Evolutionary conservation across 176 grass and related monocot genomes (phyloP).

Genomic region (Aechmea fasciata): DNA sequence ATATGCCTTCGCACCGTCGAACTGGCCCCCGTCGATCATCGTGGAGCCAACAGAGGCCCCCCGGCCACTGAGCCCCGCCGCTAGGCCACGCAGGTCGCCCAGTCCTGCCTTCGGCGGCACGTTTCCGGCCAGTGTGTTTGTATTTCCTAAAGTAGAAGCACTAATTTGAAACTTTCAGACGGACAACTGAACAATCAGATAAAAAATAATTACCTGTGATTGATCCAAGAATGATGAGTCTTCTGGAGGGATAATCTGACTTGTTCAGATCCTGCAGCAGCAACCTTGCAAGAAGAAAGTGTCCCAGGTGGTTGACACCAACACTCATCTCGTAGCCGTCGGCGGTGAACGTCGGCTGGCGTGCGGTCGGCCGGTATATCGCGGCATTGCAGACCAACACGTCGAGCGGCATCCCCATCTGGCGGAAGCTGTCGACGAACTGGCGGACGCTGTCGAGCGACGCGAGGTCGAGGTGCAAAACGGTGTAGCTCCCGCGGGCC

Average conservation of each 20-base stretch:
- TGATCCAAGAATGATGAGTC: slow-evolving; percentile 81
- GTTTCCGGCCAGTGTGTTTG: slow-evolving; percentile 80
- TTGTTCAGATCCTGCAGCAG: slow-evolving; percentile 46
- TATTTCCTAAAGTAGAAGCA: slow-evolving; percentile 30
- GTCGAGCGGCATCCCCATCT: slow-evolving; percentile 55
- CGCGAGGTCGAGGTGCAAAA: slow-evolving; percentile 87
- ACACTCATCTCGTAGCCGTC: slow-evolving; percentile 90
- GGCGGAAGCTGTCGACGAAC: slow-evolving; percentile 55
- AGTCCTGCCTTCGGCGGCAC: slow-evolving; percentile 73
- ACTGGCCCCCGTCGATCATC: slow-evolving; percentile 79
- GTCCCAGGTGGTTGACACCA: slow-evolving; percentile 80
- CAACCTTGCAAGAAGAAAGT: slow-evolving; percentile 68
- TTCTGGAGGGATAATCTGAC: slow-evolving; percentile 69
- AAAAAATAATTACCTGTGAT: slow-evolving; percentile 45
- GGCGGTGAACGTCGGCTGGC: slow-evolving; percentile 63
- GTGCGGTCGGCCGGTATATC: slow-evolving; percentile 69
- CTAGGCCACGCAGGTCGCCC: slow-evolving; percentile 62
- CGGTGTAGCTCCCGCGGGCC: slow-evolving; percentile 54
- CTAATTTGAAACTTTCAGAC: background rate
- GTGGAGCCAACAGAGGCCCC: slow-evolving; percentile 26
- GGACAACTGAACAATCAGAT: background rate
- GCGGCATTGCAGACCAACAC: slow-evolving; percentile 88
- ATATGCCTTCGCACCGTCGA: slow-evolving; percentile 94
- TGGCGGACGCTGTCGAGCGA: slow-evolving; percentile 81
- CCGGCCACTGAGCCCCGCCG: slow-evolving; percentile 25